These are phyloP conservation scores for Akanthomyces dipterigenus DNA, from an alignment of 2,329 filamentous ascomycete species.

Conservation along the genomic window DNA sequence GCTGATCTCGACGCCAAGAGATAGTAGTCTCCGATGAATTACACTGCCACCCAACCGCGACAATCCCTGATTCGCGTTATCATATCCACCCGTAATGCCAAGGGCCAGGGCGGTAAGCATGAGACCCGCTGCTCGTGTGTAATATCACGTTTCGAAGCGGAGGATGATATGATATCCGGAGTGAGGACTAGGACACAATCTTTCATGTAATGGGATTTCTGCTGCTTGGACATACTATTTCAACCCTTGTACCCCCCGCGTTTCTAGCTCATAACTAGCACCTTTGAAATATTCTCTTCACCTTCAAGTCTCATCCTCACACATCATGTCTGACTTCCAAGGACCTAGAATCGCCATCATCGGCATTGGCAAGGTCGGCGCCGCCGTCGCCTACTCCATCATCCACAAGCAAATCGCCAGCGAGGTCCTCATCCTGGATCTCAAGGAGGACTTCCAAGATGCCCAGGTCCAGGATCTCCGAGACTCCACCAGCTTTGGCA, in stretches of 20 bases:
- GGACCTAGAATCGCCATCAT: constrained; percentile 36
- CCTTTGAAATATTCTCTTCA: not conserved
- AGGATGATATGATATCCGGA: not conserved
- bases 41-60: not conserved
- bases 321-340: constrained; percentile 12
- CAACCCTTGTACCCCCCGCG: constrained; percentile 6
- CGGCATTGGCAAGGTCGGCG: constrained; percentile 44
- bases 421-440: constrained; percentile 48
- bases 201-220: constrained; percentile 2
- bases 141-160: constrained; percentile 5
- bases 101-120: constrained; percentile 10
- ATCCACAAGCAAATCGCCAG: constrained; percentile 41
- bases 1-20: constrained; percentile 5
- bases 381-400: constrained; percentile 43
- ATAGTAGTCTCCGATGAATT: not conserved
- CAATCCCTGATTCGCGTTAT: not conserved
- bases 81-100: constrained; percentile 11
- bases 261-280: not conserved
- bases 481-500: constrained; percentile 40
- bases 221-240: constrained; percentile 4
- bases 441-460: constrained; percentile 37
- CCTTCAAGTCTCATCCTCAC: not conserved
- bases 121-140: constrained; percentile 7
- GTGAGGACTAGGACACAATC: not conserved
- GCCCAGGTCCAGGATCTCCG: constrained; percentile 46